Percentiles rank a stretch among this genome's conserved stretches.
These are phyloP conservation scores for Lolium multiflorum DNA, from an alignment of 176 grass and related monocot species.

Conservation along the genomic window DNA sequence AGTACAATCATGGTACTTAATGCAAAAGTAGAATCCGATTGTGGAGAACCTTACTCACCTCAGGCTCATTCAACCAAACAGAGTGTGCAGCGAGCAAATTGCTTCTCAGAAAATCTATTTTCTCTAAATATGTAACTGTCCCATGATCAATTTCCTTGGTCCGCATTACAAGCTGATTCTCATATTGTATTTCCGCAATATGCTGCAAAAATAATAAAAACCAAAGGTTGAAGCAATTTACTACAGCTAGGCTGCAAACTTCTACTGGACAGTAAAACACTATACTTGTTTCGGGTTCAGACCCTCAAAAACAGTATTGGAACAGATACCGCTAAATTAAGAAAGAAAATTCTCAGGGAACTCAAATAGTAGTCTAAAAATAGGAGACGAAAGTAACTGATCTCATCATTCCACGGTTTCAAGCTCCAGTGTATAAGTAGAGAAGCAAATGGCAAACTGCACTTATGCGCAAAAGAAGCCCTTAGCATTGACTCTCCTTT, in stretches of 20 bases:
- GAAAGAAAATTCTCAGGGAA: constrained; percentile 4
- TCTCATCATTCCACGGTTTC: background rate
- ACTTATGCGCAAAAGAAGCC: background rate
- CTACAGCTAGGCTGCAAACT: background rate
- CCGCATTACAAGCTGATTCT: constrained; percentile 76
- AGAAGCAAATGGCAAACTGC: constrained; percentile 1
- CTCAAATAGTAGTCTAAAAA: background rate
- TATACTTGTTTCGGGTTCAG: background rate
- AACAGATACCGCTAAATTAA: constrained; percentile 11
- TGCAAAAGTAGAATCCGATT: background rate
- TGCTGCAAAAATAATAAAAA: constrained; percentile 65
- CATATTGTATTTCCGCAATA: constrained; percentile 91
- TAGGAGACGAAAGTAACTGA: background rate
- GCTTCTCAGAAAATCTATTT: constrained; percentile 79
- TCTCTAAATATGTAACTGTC: constrained; percentile 92
- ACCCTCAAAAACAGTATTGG: background rate
- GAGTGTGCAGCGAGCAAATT: constrained; percentile 92
- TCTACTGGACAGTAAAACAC: constrained; percentile 10
- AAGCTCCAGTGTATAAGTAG: constrained; percentile 1
- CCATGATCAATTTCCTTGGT: constrained; percentile 85
- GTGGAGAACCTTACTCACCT: constrained; percentile 57
- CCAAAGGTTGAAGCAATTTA: background rate
- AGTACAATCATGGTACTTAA: background rate
- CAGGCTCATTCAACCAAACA: constrained; percentile 84
- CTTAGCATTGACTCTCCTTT: background rate